These are phyloP conservation scores for Ophiocordyceps robertsii DNA, from an alignment of 2,329 filamentous ascomycete genomes.

Conservation along the genomic window DNA sequence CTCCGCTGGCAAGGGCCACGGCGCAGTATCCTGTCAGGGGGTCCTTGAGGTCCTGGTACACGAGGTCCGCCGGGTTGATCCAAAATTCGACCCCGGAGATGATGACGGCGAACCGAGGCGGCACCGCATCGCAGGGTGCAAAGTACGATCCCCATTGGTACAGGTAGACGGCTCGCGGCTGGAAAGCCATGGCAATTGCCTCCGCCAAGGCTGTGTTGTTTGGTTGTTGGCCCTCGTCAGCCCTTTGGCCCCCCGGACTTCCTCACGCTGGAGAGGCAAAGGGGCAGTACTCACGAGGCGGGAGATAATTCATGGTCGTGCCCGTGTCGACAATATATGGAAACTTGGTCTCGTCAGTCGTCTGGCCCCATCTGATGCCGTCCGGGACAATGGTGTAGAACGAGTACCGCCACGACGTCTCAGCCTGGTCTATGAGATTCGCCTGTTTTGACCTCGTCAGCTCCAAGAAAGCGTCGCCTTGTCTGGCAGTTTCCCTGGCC, in stretches of 20 bases:
- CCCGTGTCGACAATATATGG: conserved; percentile 39
- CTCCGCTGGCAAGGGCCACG: conserved; percentile 30
- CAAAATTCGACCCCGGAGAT: conserved; percentile 29
- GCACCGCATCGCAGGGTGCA: conserved; percentile 31
- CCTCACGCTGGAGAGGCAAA: background rate
- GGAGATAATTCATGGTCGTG: conserved; percentile 36
- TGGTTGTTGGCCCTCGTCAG: background rate
- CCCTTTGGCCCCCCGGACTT: background rate
- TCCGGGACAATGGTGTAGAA: conserved; percentile 40
- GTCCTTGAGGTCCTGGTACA: conserved; percentile 29
- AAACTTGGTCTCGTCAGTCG: conserved; percentile 26
- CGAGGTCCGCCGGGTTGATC: conserved; percentile 33
- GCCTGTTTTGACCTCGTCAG: conserved; percentile 19
- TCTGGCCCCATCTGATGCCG: conserved; percentile 29
- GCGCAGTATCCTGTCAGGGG: conserved; percentile 33
- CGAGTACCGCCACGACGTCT: conserved; percentile 30
- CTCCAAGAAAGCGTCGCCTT: background rate
- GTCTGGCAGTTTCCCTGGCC: background rate
- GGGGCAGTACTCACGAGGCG: conserved; percentile 24
- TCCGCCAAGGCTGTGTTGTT: conserved; percentile 26
- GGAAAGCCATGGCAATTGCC: conserved; percentile 30
- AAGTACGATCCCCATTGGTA: conserved; percentile 35
- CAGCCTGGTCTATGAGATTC: conserved; percentile 23
- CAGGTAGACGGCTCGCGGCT: conserved; percentile 31
- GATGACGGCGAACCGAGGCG: conserved; percentile 30